A percentile compares a stretch with the other conserved stretches of the same genome.
Evolutionary conservation across 805 yeast species (phyloP).

Genomic region (Starmerella scarabaei): DNA sequence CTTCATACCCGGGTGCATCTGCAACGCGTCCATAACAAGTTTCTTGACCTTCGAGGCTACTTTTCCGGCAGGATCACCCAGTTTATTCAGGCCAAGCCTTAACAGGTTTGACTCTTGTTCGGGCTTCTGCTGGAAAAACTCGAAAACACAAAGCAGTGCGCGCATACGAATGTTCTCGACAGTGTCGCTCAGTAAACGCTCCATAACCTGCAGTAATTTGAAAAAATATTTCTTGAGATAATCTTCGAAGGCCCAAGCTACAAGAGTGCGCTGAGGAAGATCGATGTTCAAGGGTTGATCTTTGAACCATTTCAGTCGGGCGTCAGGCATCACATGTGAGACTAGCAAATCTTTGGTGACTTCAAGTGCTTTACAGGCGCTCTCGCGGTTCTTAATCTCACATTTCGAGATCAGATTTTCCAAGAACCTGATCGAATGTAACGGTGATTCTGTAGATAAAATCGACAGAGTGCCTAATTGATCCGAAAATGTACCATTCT

Average conservation of each 20-base stretch:
- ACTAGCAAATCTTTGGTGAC: slow-evolving; percentile 80
- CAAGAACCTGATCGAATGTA: slow-evolving; percentile 73
- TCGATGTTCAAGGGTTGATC: slow-evolving; percentile 48
- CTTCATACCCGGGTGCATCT: slow-evolving; percentile 94
- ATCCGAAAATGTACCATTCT: slow-evolving; percentile 89
- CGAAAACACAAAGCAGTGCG: slow-evolving; percentile 63
- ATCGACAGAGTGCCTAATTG: slow-evolving; percentile 89
- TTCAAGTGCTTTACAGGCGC: slow-evolving; percentile 78
- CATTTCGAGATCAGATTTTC: slow-evolving; percentile 68
- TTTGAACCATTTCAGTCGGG: slow-evolving; percentile 68
- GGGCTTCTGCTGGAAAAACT: slow-evolving; percentile 70
- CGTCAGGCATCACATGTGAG: slow-evolving; percentile 68
- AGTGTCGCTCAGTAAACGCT: slow-evolving; percentile 76
- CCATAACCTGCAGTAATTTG: slow-evolving; percentile 61
- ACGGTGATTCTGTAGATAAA: slow-evolving; percentile 86
- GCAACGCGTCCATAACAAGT: slow-evolving; percentile 64
- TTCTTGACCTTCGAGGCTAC: slow-evolving; percentile 83
- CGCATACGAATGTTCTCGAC: slow-evolving; percentile 76
- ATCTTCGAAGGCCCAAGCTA: slow-evolving; percentile 78
- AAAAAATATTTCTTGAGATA: slow-evolving; percentile 67
- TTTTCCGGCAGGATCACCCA: slow-evolving; percentile 85
- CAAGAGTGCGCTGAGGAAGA: slow-evolving; percentile 43
- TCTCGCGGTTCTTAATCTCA: slow-evolving; percentile 83
- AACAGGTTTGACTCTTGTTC: slow-evolving; percentile 92
- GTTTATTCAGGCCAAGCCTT: slow-evolving; percentile 78